phyloP scores from a whole-genome alignment of 2,329 filamentous ascomycete genomes.

The Aureobasidium sp. region DNA sequence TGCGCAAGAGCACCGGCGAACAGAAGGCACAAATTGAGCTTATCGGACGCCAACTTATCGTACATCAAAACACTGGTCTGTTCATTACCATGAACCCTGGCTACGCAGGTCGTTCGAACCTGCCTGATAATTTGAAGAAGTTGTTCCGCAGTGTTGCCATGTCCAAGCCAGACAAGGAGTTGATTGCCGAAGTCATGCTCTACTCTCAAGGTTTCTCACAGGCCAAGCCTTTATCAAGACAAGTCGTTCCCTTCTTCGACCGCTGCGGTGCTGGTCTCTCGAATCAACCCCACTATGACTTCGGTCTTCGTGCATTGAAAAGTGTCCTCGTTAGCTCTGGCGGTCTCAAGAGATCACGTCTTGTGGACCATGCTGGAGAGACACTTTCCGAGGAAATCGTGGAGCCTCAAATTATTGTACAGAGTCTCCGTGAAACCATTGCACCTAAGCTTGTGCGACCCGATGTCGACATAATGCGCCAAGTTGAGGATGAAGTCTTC shows the following conservation, averaged over 20 bases:
- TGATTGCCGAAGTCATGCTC: constrained; percentile 99
- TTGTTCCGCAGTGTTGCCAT: constrained; percentile 98
- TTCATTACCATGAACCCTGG: constrained; percentile 99
- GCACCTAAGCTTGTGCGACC: constrained; percentile 91
- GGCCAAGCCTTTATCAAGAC: constrained; percentile 85
- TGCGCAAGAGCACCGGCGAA: constrained; percentile 76
- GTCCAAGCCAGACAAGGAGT: constrained; percentile 99
- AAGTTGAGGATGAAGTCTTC: constrained; percentile 79
- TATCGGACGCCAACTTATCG: constrained; percentile 78
- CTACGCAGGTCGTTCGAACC: constrained; percentile 93
- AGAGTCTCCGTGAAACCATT: constrained; percentile 97
- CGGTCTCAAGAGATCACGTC: constrained; percentile 79
- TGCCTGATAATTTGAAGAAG: constrained; percentile 99
- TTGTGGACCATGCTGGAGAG: constrained; percentile 50
- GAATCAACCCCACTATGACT: constrained; percentile 98
- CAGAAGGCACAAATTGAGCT: constrained; percentile 86
- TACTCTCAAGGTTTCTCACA: constrained; percentile 99
- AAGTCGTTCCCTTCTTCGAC: constrained; percentile 98
- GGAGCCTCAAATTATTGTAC: constrained; percentile 95
- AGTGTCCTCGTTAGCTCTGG: constrained; percentile 98
- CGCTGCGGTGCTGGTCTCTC: constrained; percentile 72
- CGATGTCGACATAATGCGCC: constrained; percentile 81
- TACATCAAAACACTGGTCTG: constrained; percentile 91
- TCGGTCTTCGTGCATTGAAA: constrained; percentile 93
- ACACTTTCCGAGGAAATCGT: constrained; percentile 58